Evolutionary conservation across 2,329 filamentous ascomycete genomes (phyloP).

Genomic region (Cladosporium velox): DNA sequence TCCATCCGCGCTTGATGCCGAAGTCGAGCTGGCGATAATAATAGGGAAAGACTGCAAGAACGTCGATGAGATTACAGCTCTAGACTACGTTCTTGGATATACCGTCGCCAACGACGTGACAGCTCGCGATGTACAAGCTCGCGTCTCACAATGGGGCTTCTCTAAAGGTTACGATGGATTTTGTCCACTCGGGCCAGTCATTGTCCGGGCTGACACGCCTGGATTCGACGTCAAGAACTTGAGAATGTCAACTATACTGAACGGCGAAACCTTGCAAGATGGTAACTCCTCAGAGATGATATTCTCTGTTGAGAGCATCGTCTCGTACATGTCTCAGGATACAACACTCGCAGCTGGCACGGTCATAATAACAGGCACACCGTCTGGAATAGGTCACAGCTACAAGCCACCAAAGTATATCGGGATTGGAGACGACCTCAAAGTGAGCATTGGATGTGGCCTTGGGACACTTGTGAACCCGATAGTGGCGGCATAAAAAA

Average conservation of each 20-base stretch:
- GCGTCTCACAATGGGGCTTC: conserved; percentile 58
- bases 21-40: conserved; percentile 61
- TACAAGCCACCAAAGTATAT: conserved; percentile 47
- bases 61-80: conserved; percentile 57
- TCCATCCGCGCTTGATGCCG: conserved; percentile 55
- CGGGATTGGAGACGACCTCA: conserved; percentile 50
- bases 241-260: conserved; percentile 38
- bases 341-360: conserved; percentile 47
- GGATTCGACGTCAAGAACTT: conserved; percentile 6
- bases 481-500: neutral
- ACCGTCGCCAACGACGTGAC: conserved; percentile 66
- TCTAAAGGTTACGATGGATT: conserved; percentile 62
- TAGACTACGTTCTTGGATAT: conserved; percentile 65
- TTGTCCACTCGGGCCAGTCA: conserved; percentile 51
- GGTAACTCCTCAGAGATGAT: conserved; percentile 52
- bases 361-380: conserved; percentile 48
- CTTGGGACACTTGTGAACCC: conserved; percentile 6
- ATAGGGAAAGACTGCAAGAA: conserved; percentile 57
- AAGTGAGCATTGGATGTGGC: conserved; percentile 44
- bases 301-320: conserved; percentile 51
- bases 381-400: conserved; percentile 45
- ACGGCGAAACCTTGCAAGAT: conserved; percentile 56
- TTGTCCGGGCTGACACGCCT: conserved; percentile 21
- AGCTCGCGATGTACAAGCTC: conserved; percentile 58
- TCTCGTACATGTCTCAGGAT: conserved; percentile 45